Conservation (phyloP, 2,329 filamentous ascomycete genomes). For the Ceratocystis eucalypticola region DNA sequence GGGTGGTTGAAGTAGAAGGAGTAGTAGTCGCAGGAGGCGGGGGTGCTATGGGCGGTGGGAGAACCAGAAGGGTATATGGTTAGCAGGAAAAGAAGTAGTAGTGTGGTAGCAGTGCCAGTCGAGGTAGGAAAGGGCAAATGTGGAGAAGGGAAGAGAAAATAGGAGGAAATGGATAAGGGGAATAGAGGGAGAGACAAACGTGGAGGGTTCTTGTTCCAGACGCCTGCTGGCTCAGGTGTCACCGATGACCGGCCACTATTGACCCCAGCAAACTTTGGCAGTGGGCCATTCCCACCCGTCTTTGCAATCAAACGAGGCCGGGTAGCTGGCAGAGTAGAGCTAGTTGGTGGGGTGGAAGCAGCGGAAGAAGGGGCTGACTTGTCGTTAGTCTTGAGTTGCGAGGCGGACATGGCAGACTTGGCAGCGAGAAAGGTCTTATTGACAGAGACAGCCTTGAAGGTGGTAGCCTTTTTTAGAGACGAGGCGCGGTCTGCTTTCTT, state of each 20-base stretch:
- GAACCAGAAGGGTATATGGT: neutral
- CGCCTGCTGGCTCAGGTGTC: constrained; percentile 57
- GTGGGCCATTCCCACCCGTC: constrained; percentile 45
- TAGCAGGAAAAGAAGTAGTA: neutral
- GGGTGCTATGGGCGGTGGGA: neutral
- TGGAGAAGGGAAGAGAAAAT: neutral
- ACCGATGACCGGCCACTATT: constrained; percentile 47
- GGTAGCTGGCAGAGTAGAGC: constrained; percentile 37
- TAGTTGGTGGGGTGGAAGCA: constrained; percentile 27
- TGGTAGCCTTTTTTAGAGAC: constrained; percentile 57
- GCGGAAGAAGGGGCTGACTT: constrained; percentile 35
- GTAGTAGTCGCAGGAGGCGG: constrained; percentile 21
- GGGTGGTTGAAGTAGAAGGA: constrained; percentile 29
- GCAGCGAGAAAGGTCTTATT: constrained; percentile 73
- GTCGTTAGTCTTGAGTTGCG: constrained; percentile 37
- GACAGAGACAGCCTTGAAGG: constrained; percentile 75
- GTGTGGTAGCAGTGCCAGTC: no score
- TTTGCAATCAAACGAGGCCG: constrained; percentile 67
- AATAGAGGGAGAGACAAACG: constrained; percentile 39
- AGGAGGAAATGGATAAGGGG: neutral
- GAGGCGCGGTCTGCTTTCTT: constrained; percentile 47
- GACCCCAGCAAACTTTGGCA: constrained; percentile 30
- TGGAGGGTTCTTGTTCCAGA: constrained; percentile 75
- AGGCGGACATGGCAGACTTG: constrained; percentile 40
- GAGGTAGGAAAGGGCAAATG: no score